Conservation (phyloP, 2,329 filamentous ascomycete species). For the Elsinoe ampelina region DNA sequence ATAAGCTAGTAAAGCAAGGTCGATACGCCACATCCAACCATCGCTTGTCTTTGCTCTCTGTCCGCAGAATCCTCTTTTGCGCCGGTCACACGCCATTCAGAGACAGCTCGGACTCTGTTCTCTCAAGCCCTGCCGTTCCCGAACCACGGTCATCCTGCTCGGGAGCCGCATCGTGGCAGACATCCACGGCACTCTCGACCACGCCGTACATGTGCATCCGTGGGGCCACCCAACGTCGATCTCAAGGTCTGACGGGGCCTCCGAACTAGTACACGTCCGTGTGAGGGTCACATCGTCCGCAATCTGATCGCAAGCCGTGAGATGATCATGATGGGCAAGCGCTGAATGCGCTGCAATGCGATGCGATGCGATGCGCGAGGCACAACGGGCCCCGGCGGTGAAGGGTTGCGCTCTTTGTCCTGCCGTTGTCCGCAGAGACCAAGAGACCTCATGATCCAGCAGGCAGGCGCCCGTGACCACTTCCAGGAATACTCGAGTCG, state of each 20-base stretch:
- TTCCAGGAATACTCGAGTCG: constrained; percentile 7
- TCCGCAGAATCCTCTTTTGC: background rate
- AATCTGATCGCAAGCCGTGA: background rate
- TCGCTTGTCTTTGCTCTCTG: background rate
- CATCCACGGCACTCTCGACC: constrained; percentile 9
- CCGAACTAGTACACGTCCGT: background rate
- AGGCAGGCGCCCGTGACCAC: constrained; percentile 11
- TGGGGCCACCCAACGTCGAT: background rate
- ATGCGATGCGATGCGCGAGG: background rate
- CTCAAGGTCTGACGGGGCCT: background rate
- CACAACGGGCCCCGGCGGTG: background rate
- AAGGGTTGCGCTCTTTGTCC: background rate
- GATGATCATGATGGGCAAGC: background rate
- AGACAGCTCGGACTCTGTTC: constrained; percentile 4
- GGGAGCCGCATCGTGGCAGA: constrained; percentile 8
- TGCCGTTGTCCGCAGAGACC: background rate
- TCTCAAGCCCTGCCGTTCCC: constrained; percentile 1
- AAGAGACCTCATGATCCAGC: constrained; percentile 10
- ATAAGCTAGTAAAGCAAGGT: background rate
- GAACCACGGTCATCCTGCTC: constrained; percentile 5
- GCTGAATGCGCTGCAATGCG: background rate
- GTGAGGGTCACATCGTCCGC: background rate
- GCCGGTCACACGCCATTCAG: constrained; percentile 1
- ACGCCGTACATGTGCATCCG: constrained; percentile 8
- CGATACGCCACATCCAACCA: constrained; percentile 7